Percentiles rank a stretch among this genome's conserved stretches.
phyloP scores from a whole-genome alignment of 2,329 filamentous ascomycete genomes.

The Calonectria pseudoturangicola region DNA sequence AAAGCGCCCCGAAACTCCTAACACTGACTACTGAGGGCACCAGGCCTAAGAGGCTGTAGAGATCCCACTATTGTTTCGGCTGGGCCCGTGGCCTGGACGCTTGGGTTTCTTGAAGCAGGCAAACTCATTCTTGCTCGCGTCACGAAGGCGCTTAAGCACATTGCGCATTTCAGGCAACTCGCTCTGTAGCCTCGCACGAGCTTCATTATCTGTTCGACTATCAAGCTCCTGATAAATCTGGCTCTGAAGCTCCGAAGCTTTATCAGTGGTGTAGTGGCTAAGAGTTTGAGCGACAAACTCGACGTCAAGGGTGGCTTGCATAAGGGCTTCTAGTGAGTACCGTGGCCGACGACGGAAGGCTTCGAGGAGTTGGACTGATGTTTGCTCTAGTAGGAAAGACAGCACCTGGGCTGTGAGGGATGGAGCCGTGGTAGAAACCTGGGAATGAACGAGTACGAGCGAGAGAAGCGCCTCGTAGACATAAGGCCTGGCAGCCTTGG shows the following conservation, averaged over 20 bases:
- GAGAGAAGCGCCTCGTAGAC: constrained; percentile 90
- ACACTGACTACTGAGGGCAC: not conserved
- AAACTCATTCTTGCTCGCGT: constrained; percentile 90
- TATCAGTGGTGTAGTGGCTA: constrained; percentile 90
- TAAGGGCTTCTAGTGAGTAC: constrained; percentile 87
- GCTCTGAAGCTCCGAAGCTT: constrained; percentile 86
- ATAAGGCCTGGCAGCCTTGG: constrained; percentile 88
- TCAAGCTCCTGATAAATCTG: constrained; percentile 96
- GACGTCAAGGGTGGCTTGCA: constrained; percentile 98
- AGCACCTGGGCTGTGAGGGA: constrained; percentile 88
- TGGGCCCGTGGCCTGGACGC: constrained; percentile 60
- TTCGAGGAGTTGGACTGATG: constrained; percentile 86
- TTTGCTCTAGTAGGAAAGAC: constrained; percentile 89
- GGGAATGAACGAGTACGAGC: constrained; percentile 93
- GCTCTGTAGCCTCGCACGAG: constrained; percentile 85
- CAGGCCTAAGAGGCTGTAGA: constrained; percentile 44
- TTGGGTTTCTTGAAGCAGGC: constrained; percentile 85
- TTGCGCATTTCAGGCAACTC: constrained; percentile 93
- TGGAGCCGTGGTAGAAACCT: constrained; percentile 86
- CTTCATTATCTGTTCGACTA: constrained; percentile 90
- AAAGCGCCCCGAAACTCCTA: not conserved
- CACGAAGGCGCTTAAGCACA: constrained; percentile 88
- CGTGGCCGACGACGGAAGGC: constrained; percentile 81
- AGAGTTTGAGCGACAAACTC: constrained; percentile 98
- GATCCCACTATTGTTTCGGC: constrained; percentile 59